Evolutionary conservation across 2,329 filamentous ascomycete species (phyloP).

Genomic region (Microdochium paspali): DNA sequence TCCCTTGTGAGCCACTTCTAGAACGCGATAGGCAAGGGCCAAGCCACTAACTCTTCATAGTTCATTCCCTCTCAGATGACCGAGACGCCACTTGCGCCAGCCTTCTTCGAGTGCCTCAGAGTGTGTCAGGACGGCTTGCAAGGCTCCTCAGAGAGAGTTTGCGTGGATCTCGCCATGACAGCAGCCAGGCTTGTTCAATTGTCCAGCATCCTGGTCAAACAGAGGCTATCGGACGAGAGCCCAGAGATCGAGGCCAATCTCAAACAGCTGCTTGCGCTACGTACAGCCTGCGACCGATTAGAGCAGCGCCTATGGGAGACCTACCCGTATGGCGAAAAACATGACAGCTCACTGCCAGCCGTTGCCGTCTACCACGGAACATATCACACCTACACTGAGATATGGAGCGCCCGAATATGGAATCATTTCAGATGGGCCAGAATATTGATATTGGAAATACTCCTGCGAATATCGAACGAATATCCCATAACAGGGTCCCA

Average conservation of each 20-base stretch:
- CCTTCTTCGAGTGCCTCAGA: constrained; percentile 32
- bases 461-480: constrained; percentile 28
- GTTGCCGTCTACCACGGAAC: constrained; percentile 38
- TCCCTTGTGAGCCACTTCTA: constrained; percentile 48
- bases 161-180: constrained; percentile 29
- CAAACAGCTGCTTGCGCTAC: constrained; percentile 27
- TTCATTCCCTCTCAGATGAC: constrained; percentile 34
- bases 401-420: constrained; percentile 46
- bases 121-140: constrained; percentile 23
- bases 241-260: constrained; percentile 23
- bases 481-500: constrained; percentile 27
- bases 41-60: constrained; percentile 17
- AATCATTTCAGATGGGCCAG: constrained; percentile 50
- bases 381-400: constrained; percentile 45
- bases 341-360: constrained; percentile 21
- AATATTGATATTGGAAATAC: constrained; percentile 40
- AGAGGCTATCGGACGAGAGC: constrained; percentile 26
- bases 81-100: constrained; percentile 26
- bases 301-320: constrained; percentile 21
- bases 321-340: constrained; percentile 27
- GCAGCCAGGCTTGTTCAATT: constrained; percentile 30
- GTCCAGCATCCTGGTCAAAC: constrained; percentile 22
- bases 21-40: no score
- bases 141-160: constrained; percentile 23
- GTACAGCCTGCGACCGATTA: constrained; percentile 28